These are phyloP conservation scores for Lentinula aciculospora DNA, from an alignment of 768 basidiomycete genomes.

Conservation along the genomic window DNA sequence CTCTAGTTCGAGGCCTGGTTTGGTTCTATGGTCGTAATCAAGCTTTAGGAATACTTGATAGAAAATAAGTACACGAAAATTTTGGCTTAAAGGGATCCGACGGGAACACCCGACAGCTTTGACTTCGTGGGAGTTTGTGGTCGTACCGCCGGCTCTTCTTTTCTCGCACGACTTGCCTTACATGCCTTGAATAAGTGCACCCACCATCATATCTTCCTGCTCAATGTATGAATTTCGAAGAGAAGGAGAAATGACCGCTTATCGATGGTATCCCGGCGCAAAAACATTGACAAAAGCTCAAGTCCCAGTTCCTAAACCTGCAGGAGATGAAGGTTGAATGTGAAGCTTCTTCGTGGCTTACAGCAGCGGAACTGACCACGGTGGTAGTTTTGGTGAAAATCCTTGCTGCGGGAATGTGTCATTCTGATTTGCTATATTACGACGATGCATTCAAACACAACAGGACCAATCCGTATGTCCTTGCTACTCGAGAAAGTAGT, in stretches of 20 bases:
- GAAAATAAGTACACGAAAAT: too few relatives aligned
- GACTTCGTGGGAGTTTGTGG: too few relatives aligned
- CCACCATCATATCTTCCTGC: not conserved
- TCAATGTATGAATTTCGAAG: not conserved
- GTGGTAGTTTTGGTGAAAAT: not conserved
- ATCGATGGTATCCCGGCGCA: constrained; percentile 2
- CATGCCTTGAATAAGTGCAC: not conserved
- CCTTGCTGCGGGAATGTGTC: constrained; percentile 2
- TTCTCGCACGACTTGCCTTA: not conserved
- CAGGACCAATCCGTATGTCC: not conserved
- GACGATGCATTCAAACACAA: not conserved
- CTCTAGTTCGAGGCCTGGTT: too few relatives aligned
- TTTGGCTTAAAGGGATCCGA: too few relatives aligned
- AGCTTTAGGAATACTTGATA: too few relatives aligned
- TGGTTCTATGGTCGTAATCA: too few relatives aligned
- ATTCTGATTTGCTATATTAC: constrained; percentile 4
- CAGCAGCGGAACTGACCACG: not conserved
- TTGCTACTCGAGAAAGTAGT: not conserved
- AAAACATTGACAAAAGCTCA: not conserved
- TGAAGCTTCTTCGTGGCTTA: not conserved
- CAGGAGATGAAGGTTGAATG: not conserved
- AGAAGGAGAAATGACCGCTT: not conserved
- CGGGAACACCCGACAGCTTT: too few relatives aligned
- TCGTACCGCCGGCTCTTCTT: too few relatives aligned
- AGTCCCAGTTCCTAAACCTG: not conserved